Base-by-base conservation (phyloP, 192 early-diverging fungal species). In the Spinellus fusiger region DNA sequence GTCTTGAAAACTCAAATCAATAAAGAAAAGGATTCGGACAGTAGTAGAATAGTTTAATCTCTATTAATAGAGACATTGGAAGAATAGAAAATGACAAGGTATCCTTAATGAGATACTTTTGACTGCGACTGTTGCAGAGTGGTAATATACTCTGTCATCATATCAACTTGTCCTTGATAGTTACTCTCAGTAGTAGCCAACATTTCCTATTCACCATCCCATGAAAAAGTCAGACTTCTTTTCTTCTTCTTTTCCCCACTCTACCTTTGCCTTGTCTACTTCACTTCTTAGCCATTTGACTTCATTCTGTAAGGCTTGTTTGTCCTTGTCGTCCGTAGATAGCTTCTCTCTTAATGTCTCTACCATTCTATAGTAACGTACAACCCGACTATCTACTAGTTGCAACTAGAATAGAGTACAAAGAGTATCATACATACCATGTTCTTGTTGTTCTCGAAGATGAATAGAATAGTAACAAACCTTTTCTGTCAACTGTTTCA, bases 111-210 rank as follows among this genome's bases (percentile, higher is more conserved):
- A n/a, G n/a, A n/a, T n/a, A n/a, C n/a, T n/a, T n/a, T n/a, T n/a
- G n/a, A n/a, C n/a, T n/a, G n/a, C n/a, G n/a, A n/a, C n/a, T 56
- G 46, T 55, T 66, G 65, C 25, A 66, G 40, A 9, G 26, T 20
- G 16, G 59, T 37, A 15, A 61, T 59, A 27, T 27, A 78, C 50
- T 75, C 71, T 9, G 73, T 78, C 76, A 78, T 78, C 6, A 59
- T 57, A 35, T 78, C 70, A 15, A 74, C 64, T 47, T 78, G 76
- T 7, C 61, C 57, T n/a, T 73, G 66, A 23, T 70, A 69, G 37
- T 74, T 71, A 8, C 62, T 62, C 38, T 75, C 71, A 0, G 73
- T 74, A 2, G 70, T 51, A 2, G 62, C 32, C 13, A 78, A 35
- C 10, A 63, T 50, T 35, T 78, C 77, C 37, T 70, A 60, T 2